These are phyloP conservation scores for Corymbia calophylla DNA, from an alignment of 441 rosid species.

Conservation along the genomic window DNA sequence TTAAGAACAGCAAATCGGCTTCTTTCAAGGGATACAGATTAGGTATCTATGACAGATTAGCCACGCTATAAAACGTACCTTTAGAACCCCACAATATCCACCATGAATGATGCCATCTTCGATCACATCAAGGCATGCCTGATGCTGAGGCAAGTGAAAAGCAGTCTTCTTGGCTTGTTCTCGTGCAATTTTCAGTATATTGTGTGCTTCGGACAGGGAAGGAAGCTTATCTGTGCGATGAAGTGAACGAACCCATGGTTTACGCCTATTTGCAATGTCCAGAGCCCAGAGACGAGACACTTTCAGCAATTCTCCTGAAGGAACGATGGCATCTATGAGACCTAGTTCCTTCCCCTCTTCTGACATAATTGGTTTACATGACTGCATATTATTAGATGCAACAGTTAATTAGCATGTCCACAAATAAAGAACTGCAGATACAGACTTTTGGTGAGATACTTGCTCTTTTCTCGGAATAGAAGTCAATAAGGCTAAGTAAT, in stretches of 20 bases:
- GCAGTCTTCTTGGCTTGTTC: slow-evolving; percentile 69
- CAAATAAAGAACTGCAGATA: background rate
- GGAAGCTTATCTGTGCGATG: slow-evolving; percentile 83
- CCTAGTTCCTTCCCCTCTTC: slow-evolving; percentile 89
- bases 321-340: slow-evolving; percentile 68
- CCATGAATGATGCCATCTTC: slow-evolving; percentile 92
- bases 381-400: slow-evolving; percentile 30
- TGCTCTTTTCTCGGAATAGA: background rate
- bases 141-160: slow-evolving; percentile 86
- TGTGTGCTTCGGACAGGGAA: slow-evolving; percentile 75
- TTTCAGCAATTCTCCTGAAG: slow-evolving; percentile 72
- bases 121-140: slow-evolving; percentile 75
- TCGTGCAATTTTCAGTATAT: slow-evolving; percentile 48
- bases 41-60: background rate
- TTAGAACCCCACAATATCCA: slow-evolving; percentile 88
- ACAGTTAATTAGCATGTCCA: background rate
- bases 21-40: background rate
- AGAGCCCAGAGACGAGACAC: slow-evolving; percentile 77
- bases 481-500: background rate
- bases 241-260: slow-evolving; percentile 84
- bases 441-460: background rate
- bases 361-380: slow-evolving; percentile 70
- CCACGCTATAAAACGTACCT: slow-evolving; percentile 32
- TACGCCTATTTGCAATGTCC: slow-evolving; percentile 63
- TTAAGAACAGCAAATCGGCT: background rate